Conservation (phyloP, 2,329 filamentous ascomycete species). For the Diaporthe velutina region DNA sequence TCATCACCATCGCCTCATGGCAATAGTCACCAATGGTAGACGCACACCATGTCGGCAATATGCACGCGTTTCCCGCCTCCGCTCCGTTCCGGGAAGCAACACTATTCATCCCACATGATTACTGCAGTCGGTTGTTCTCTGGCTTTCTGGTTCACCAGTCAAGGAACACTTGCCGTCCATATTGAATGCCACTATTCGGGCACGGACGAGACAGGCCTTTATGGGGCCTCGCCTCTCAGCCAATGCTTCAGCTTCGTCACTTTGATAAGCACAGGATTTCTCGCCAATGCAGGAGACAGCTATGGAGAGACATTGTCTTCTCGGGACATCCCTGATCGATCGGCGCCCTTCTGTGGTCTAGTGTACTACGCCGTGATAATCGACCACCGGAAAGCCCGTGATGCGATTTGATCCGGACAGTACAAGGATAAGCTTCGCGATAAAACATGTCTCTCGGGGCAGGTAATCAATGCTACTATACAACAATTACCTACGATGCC, state of each 20-base stretch:
- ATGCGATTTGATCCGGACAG: neutral
- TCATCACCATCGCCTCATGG: neutral
- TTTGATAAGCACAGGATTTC: slow-evolving; percentile 25
- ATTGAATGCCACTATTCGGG: neutral
- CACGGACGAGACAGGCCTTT: slow-evolving; percentile 7
- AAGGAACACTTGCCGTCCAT: neutral
- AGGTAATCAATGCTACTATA: neutral
- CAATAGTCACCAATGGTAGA: slow-evolving; percentile 13
- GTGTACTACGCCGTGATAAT: neutral
- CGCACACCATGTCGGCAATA: neutral
- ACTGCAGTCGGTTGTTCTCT: neutral
- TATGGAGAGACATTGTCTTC: slow-evolving; percentile 20
- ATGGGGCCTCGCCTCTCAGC: slow-evolving; percentile 22
- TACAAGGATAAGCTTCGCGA: slow-evolving; percentile 6
- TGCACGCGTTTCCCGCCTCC: slow-evolving; percentile 7
- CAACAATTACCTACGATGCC: neutral
- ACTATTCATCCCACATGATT: too few species aligned
- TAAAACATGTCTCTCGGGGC: neutral
- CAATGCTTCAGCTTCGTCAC: slow-evolving; percentile 17
- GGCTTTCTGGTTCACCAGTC: neutral
- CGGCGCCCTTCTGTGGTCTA: neutral
- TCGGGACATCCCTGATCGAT: slow-evolving; percentile 15
- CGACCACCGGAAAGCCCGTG: neutral
- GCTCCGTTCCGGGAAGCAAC: slow-evolving; percentile 7
- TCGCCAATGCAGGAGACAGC: slow-evolving; percentile 33